Percentiles rank a stretch among this genome's conserved stretches.
Conservation (phyloP, 192 early-diverging fungal genomes). For the Entomortierella beljakovae region DNA sequence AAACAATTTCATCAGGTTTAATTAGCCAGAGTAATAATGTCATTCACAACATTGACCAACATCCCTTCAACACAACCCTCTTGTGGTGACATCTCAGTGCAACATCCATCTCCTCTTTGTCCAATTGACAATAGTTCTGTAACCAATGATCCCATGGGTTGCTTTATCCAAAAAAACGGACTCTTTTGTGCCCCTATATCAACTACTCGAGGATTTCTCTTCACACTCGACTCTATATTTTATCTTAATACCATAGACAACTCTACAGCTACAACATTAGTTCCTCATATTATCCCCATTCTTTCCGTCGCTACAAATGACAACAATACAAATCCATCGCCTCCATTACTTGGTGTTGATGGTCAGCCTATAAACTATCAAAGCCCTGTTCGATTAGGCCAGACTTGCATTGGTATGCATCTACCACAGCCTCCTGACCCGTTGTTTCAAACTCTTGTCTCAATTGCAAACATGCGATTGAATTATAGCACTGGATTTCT, state of each 20-base stretch:
- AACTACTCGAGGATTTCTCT: slow-evolving; percentile 42
- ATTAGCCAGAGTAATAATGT: slow-evolving; percentile 10
- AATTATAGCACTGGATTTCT: slow-evolving; percentile 5
- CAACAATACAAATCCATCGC: slow-evolving; percentile 16
- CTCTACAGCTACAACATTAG: not conserved
- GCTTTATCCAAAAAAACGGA: slow-evolving; percentile 29
- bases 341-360: slow-evolving; percentile 26
- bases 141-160: slow-evolving; percentile 13
- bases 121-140: slow-evolving; percentile 3
- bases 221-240: slow-evolving; percentile 3
- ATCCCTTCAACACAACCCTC: slow-evolving; percentile 35
- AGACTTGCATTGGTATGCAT: slow-evolving; percentile 22
- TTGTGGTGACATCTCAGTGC: slow-evolving; percentile 26
- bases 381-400: slow-evolving; percentile 25
- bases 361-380: slow-evolving; percentile 24
- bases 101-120: slow-evolving; percentile 14
- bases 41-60: slow-evolving; percentile 15
- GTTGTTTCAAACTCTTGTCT: slow-evolving; percentile 32
- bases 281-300: slow-evolving; percentile 4
- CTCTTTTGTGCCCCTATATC: slow-evolving; percentile 38
- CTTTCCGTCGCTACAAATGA: slow-evolving; percentile 22
- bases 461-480: slow-evolving; percentile 20
- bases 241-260: slow-evolving; percentile 1
- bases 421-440: slow-evolving; percentile 18
- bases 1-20: not conserved